Evolutionary conservation across 2,329 filamentous ascomycete species (phyloP).

Genomic region (Cytospora piceicola): DNA sequence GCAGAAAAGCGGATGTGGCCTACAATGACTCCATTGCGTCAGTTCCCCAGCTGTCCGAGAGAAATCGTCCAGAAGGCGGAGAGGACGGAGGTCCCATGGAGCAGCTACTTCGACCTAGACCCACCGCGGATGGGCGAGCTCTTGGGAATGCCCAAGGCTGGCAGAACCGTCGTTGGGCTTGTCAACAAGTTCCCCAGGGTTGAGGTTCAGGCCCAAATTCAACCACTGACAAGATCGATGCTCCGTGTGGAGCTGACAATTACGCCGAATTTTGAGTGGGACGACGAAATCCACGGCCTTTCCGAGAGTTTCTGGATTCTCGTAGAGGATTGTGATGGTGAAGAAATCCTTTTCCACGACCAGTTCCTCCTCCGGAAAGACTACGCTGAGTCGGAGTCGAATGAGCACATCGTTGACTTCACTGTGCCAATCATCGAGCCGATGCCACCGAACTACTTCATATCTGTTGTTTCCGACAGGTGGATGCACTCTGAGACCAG

Average conservation of each 20-base stretch:
- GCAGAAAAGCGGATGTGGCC: constrained; percentile 99
- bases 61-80: constrained; percentile 93
- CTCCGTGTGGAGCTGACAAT: constrained; percentile 88
- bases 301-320: constrained; percentile 97
- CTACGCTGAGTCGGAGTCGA: constrained; percentile 82
- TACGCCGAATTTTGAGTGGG: constrained; percentile 95
- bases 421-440: constrained; percentile 96
- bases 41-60: constrained; percentile 80
- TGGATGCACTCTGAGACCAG: constrained; percentile 99
- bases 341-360: constrained; percentile 93
- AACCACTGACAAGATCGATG: constrained; percentile 93
- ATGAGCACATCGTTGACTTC: constrained; percentile 94
- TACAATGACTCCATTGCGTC: constrained; percentile 93
- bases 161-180: constrained; percentile 80
- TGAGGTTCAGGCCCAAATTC: constrained; percentile 89
- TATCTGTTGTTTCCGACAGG: constrained; percentile 89
- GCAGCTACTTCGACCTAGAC: constrained; percentile 93
- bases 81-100: constrained; percentile 91
- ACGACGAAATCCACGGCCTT: constrained; percentile 82
- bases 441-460: constrained; percentile 98
- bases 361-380: constrained; percentile 90
- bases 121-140: constrained; percentile 96
- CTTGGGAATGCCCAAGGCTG: constrained; percentile 85
- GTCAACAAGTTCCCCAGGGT: constrained; percentile 92
- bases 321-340: constrained; percentile 95